These are phyloP conservation scores for Aquilaria yunnanensis DNA, from an alignment of 345 rosid species.

Conservation along the genomic window DNA sequence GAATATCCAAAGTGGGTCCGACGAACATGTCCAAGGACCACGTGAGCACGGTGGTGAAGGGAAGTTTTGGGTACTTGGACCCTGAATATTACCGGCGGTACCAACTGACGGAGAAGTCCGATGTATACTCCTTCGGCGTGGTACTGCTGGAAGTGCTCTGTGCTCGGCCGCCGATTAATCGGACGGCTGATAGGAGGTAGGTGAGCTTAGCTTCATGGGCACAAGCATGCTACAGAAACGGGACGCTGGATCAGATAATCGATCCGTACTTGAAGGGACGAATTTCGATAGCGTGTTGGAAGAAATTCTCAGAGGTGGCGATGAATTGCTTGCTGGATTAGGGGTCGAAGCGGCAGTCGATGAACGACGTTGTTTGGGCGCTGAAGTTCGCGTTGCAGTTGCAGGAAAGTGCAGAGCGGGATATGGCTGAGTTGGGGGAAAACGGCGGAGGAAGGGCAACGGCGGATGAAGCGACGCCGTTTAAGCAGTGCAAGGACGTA, in stretches of 20 bases:
- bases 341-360: slow-evolving; percentile 18
- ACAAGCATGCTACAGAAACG: slow-evolving; percentile 3
- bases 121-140: slow-evolving; percentile 31
- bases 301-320: slow-evolving; percentile 17
- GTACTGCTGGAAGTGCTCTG: slow-evolving; percentile 21
- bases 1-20: slow-evolving; percentile 21
- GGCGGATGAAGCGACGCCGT: too few species aligned
- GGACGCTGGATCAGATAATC: slow-evolving; percentile 14
- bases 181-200: neutral
- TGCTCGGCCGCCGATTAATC: slow-evolving; percentile 13
- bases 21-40: slow-evolving; percentile 5
- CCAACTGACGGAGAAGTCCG: slow-evolving; percentile 26
- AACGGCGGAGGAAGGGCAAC: too few species aligned
- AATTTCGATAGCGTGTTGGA: slow-evolving; percentile 5
- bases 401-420: slow-evolving; percentile 12
- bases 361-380: slow-evolving; percentile 18
- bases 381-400: slow-evolving; percentile 20
- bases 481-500: neutral
- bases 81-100: slow-evolving; percentile 23
- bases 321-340: slow-evolving; percentile 14
- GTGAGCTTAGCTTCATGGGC: slow-evolving; percentile 17
- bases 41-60: slow-evolving; percentile 25
- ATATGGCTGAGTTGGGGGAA: too few species aligned
- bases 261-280: slow-evolving; percentile 14
- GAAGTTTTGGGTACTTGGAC: slow-evolving; percentile 26